Percentiles rank a stretch among this genome's conserved stretches.
phyloP scores from a whole-genome alignment of 352 stramenopile genomes.

The Bremia lactucae region DNA sequence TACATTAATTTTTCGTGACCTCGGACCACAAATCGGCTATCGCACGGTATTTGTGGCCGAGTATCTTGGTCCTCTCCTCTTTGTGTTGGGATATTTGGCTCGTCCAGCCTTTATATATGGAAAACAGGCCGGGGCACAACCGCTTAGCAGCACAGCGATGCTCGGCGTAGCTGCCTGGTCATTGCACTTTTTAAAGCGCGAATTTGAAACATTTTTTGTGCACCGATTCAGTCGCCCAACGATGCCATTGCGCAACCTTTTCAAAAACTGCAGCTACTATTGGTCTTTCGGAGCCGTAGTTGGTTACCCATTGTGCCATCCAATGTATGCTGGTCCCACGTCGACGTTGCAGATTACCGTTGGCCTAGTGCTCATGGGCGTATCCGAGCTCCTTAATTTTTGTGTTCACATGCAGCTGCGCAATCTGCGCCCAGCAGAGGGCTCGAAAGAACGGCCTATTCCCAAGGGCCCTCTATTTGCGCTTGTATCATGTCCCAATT shows the following conservation, averaged over 20 bases:
- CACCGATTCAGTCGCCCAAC: conserved; percentile 82
- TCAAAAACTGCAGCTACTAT: conserved; percentile 89
- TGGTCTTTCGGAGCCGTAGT: conserved; percentile 76
- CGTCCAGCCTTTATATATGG: conserved; percentile 71
- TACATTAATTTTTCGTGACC: conserved; percentile 65
- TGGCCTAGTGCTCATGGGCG: conserved; percentile 43
- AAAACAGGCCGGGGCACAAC: conserved; percentile 21
- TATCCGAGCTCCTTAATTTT: conserved; percentile 80
- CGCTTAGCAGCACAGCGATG: conserved; percentile 32
- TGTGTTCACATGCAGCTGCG: conserved; percentile 78
- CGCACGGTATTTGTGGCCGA: conserved; percentile 82
- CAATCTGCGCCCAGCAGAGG: conserved; percentile 64
- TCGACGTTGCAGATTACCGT: conserved; percentile 44
- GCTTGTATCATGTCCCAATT: conserved; percentile 86
- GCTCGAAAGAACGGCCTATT: conserved; percentile 58
- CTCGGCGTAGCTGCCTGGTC: conserved; percentile 59
- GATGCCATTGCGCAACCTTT: conserved; percentile 84
- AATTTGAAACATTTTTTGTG: conserved; percentile 84
- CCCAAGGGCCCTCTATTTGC: conserved; percentile 66
- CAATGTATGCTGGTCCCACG: conserved; percentile 40
- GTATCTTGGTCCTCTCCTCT: conserved; percentile 77
- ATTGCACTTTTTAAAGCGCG: conserved; percentile 79
- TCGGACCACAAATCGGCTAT: conserved; percentile 83
- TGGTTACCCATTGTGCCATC: conserved; percentile 77
- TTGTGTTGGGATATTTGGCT: conserved; percentile 69